Conservation (phyloP, 2,329 filamentous ascomycete genomes). For the Sarocladiaceae sp. region DNA sequence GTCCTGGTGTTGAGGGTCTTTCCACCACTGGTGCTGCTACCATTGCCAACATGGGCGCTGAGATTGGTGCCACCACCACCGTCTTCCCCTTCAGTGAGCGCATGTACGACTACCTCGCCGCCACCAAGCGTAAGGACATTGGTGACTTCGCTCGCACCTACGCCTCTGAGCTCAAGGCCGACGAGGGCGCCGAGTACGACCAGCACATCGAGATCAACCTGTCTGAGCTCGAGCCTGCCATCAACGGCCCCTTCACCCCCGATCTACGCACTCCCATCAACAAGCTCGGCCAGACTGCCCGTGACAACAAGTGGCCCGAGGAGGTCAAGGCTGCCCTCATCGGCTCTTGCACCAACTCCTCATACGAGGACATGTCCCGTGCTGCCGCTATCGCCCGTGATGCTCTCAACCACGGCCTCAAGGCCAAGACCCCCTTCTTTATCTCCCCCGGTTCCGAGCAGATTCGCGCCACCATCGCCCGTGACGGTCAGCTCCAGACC, state of each 20-base stretch:
- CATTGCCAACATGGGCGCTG: slow-evolving; percentile 66
- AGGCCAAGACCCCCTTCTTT: slow-evolving; percentile 89
- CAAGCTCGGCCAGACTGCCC: slow-evolving; percentile 92
- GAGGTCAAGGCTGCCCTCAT: slow-evolving; percentile 96
- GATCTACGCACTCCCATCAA: slow-evolving; percentile 97
- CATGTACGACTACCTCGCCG: slow-evolving; percentile 92
- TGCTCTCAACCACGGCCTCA: slow-evolving; percentile 86
- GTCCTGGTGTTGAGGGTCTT: slow-evolving; percentile 67
- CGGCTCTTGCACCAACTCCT: slow-evolving; percentile 94
- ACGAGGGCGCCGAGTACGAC: slow-evolving; percentile 92
- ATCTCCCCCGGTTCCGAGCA: slow-evolving; percentile 97
- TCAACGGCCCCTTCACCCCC: slow-evolving; percentile 98
- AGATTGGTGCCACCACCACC: slow-evolving; percentile 83
- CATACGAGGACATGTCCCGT: slow-evolving; percentile 86
- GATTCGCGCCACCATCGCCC: slow-evolving; percentile 87
- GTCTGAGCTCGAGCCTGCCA: slow-evolving; percentile 83
- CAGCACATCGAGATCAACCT: slow-evolving; percentile 96
- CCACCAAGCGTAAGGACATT: slow-evolving; percentile 87
- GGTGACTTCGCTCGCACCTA: slow-evolving; percentile 86
- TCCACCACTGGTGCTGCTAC: slow-evolving; percentile 86
- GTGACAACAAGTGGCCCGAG: slow-evolving; percentile 93
- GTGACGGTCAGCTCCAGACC: slow-evolving; percentile 87
- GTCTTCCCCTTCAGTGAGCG: slow-evolving; percentile 97
- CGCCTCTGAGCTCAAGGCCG: slow-evolving; percentile 78
- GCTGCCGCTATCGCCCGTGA: slow-evolving; percentile 88